Evolutionary conservation across 2,329 filamentous ascomycete species (phyloP).

Genomic region (Davidsoniella neocaledoniae): DNA sequence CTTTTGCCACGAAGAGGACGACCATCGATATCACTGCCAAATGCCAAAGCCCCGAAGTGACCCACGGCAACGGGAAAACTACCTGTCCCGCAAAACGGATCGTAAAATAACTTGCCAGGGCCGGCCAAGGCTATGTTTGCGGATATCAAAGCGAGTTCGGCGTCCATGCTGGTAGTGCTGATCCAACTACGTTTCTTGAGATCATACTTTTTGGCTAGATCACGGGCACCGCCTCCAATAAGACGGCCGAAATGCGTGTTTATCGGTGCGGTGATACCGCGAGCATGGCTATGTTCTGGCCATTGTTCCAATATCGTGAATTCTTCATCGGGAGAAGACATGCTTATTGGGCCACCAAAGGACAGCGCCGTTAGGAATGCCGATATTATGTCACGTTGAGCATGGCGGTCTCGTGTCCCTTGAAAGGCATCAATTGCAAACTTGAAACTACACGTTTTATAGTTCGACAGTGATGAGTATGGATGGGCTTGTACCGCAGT

Average conservation of each 20-base stretch:
- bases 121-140: constrained; percentile 76
- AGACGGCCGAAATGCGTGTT: constrained; percentile 50
- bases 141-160: constrained; percentile 77
- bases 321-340: constrained; percentile 55
- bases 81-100: constrained; percentile 90
- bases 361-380: constrained; percentile 55
- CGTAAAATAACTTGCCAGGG: constrained; percentile 76
- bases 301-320: constrained; percentile 79
- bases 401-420: constrained; percentile 44
- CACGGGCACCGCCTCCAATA: constrained; percentile 48
- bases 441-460: constrained; percentile 54
- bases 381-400: constrained; percentile 63
- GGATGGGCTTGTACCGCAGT: constrained; percentile 15
- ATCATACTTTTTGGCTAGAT: constrained; percentile 57
- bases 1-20: constrained; percentile 64
- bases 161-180: constrained; percentile 93
- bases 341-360: constrained; percentile 61
- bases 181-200: constrained; percentile 91
- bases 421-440: constrained; percentile 75
- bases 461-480: constrained; percentile 23
- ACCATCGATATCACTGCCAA: constrained; percentile 88
- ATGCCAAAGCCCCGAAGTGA: constrained; percentile 69
- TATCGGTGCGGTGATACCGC: constrained; percentile 29
- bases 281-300: constrained; percentile 34
- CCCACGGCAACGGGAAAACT: constrained; percentile 83